Conservation (phyloP, 176 grass and related monocot species). For the Zoysia pacifica region DNA sequence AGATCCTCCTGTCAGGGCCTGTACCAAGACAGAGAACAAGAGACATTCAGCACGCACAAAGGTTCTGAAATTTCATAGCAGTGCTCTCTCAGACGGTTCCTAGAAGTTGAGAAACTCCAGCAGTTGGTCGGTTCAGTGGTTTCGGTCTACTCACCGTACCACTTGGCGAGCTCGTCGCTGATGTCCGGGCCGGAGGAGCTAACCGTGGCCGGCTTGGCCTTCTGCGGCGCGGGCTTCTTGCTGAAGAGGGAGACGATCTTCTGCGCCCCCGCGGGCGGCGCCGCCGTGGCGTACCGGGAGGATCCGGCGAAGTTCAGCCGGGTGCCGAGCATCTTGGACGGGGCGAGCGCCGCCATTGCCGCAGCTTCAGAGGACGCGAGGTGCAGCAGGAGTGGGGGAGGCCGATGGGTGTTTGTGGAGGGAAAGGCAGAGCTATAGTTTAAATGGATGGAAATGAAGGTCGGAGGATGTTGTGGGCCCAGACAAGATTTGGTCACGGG, state of each 20-base stretch:
- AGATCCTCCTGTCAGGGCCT: conserved; percentile 96
- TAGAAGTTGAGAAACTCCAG: neutral
- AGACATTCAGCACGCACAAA: neutral
- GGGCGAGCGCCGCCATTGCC: conserved; percentile 54
- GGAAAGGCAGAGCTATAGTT: conserved; percentile 37
- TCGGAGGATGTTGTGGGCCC: conserved; percentile 69
- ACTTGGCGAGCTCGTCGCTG: conserved; percentile 88
- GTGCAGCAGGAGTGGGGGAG: conserved; percentile 11
- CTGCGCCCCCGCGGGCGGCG: conserved; percentile 26
- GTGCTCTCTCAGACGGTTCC: neutral
- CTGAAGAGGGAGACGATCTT: conserved; percentile 80
- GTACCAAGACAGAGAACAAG: neutral
- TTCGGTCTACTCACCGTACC: conserved; percentile 67
- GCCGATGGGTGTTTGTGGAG: conserved; percentile 43
- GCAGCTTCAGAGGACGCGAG: neutral
- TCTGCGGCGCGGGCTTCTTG: conserved; percentile 55
- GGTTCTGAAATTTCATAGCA: neutral
- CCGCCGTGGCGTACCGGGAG: conserved; percentile 30
- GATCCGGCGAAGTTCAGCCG: conserved; percentile 45
- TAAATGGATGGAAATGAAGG: conserved; percentile 69
- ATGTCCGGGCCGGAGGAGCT: conserved; percentile 42
- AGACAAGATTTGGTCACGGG: conserved; percentile 51
- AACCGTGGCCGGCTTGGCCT: conserved; percentile 48
- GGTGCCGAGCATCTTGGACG: conserved; percentile 70
- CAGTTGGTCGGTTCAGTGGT: neutral